Conservation (phyloP, 495 filamentous ascomycete species). For the Extremus antarcticus region DNA sequence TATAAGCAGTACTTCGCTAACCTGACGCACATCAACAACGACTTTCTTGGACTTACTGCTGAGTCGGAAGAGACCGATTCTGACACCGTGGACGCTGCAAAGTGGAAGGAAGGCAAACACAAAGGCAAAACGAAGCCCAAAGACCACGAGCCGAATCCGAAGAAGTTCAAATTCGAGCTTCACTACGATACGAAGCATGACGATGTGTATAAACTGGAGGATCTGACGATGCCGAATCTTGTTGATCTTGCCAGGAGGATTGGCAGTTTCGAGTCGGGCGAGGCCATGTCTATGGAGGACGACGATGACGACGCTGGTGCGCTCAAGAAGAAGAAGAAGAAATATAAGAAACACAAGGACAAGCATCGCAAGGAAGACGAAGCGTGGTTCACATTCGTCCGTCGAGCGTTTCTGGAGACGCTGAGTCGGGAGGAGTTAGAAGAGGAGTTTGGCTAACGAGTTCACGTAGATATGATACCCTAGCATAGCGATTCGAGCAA, state of each 20-base stretch:
- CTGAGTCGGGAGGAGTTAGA: slow-evolving; percentile 47
- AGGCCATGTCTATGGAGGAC: slow-evolving; percentile 9
- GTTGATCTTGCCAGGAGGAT: slow-evolving; percentile 70
- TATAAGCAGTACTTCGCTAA: slow-evolving; percentile 93
- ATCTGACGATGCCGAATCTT: slow-evolving; percentile 76
- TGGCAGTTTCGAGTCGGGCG: slow-evolving; percentile 40
- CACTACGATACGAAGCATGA: slow-evolving; percentile 80
- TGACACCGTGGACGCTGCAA: slow-evolving; percentile 15
- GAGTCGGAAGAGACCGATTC: background rate
- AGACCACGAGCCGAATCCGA: slow-evolving; percentile 41
- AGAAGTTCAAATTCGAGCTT: slow-evolving; percentile 61
- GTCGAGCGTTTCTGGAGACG: slow-evolving; percentile 69
- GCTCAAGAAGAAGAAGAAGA: slow-evolving; percentile 37
- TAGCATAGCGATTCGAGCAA: background rate
- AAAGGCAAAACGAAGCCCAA: slow-evolving; percentile 26
- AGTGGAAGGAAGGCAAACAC: slow-evolving; percentile 47
- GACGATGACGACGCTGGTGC: slow-evolving; percentile 22
- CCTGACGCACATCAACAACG: slow-evolving; percentile 72
- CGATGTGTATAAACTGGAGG: slow-evolving; percentile 59
- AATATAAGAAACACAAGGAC: slow-evolving; percentile 34
- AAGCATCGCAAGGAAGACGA: slow-evolving; percentile 40
- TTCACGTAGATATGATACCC: background rate
- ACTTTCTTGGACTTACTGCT: slow-evolving; percentile 29
- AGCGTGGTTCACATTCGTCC: slow-evolving; percentile 66
- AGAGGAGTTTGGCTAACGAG: slow-evolving; percentile 25